phyloP scores from a whole-genome alignment of 2,329 filamentous ascomycete genomes.

The Epicoccum nigrum region DNA sequence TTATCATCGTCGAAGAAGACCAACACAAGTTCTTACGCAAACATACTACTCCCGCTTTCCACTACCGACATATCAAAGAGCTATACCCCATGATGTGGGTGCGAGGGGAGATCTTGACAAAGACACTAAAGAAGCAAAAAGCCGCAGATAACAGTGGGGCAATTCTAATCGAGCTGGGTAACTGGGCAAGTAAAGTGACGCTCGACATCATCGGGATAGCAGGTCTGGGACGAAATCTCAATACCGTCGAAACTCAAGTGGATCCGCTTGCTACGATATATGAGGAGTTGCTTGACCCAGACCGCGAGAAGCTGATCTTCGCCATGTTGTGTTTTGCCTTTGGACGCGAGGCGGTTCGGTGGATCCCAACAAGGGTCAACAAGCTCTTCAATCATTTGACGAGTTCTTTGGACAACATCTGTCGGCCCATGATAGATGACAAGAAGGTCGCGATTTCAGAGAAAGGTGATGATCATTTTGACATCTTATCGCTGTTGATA shows the following conservation, averaged over 20 bases:
- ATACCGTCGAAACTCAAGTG: not conserved
- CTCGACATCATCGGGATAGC: not conserved
- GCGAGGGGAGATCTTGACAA: not conserved
- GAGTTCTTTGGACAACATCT: not conserved
- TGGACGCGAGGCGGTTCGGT: not conserved
- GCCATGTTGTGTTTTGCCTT: not conserved
- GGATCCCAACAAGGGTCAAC: not conserved
- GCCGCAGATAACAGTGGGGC: not conserved
- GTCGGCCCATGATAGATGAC: not conserved
- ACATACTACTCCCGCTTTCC: not conserved
- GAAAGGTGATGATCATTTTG: not conserved
- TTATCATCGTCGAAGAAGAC: not conserved
- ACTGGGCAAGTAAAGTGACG: not conserved
- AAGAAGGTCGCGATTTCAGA: not conserved
- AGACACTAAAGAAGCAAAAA: not conserved
- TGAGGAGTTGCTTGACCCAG: not conserved
- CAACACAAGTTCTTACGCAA: not conserved
- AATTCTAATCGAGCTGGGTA: not conserved
- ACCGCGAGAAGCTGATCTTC: not conserved
- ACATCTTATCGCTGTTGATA: not conserved
- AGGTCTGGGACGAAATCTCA: not conserved
- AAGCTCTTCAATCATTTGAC: not conserved
- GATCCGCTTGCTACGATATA: not conserved
- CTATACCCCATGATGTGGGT: not conserved
- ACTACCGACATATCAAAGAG: not conserved